Evolutionary conservation across 2,329 filamentous ascomycete species (phyloP), one percentile per base, ranked within the genome.

Genomic region (Penicillium sp.): DNA sequence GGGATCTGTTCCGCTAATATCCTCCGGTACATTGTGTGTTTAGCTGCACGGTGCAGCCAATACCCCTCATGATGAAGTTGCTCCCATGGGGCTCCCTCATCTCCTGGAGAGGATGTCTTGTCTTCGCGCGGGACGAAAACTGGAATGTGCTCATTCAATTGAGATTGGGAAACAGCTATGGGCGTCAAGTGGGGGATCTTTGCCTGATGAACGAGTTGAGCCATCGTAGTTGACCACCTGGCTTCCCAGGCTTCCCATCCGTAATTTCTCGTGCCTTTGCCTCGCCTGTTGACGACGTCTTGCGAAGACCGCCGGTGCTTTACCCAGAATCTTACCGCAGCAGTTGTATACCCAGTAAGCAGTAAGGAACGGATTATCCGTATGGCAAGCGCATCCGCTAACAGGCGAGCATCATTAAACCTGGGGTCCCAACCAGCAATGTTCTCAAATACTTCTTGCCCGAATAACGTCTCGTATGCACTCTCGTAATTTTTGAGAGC

Each of bases 171-270:
- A 30, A 61, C 64, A 31, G 73, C 71, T 46, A 75, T 64, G 35
- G 75, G 71, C 21, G 73, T 73, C 63, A 85, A 81, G 0, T 76
- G 68, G 5, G 82, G 81, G 19, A 87, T 69, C 19, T 83, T 79
- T 26, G 84, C 82, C 55, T 82, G 80, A 49, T 81, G 79, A 19
- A 89, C 83, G 5, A 88, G 75, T 64, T 90, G 80, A 4, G 85
- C 86, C 84, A 90, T 88, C 30, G 84, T 77, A 64, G 82, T 80
- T 17, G 86, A 84, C 88, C 87, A 90, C 60, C 91, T 86, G 46
- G 91, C 88, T 78, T 97, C 91, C 93, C 94, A 99, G 2, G 94
- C 93, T 71, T 92, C 87, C 91, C 93, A 98, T 6, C 92, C 92
- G 75, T 98, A 98, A 67, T 92, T 96, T 35, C 88, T 87, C 3